Percentiles rank a stretch among this genome's conserved stretches.
These are phyloP conservation scores for Saccharum officinarum DNA, from an alignment of 176 grass and related monocot species.

Conservation along the genomic window DNA sequence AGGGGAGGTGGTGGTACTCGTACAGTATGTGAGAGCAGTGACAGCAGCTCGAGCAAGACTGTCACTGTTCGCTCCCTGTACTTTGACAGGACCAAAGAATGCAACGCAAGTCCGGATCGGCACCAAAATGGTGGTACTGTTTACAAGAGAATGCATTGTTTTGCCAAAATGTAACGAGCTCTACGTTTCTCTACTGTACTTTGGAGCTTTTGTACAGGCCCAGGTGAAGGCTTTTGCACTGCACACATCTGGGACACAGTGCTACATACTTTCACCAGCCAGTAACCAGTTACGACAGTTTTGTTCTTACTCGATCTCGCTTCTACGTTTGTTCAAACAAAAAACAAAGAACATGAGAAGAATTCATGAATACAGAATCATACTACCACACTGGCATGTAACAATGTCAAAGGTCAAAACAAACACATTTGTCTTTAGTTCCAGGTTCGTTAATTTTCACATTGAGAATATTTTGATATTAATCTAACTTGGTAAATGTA, in stretches of 20 bases:
- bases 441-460: neutral
- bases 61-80: neutral
- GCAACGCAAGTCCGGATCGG: conserved; percentile 9
- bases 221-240: conserved; percentile 4
- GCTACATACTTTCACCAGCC: neutral
- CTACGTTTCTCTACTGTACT: conserved; percentile 15
- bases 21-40: neutral
- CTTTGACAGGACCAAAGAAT: conserved; percentile 16
- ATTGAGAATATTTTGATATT: too few relatives aligned
- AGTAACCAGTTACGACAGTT: neutral
- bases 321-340: neutral
- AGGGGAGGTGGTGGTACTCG: neutral
- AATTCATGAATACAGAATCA: neutral
- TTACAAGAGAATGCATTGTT: neutral
- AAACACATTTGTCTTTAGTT: neutral
- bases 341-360: neutral
- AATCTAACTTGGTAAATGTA: neutral
- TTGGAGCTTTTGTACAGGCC: conserved; percentile 1
- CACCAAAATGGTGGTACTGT: conserved; percentile 6
- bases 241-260: neutral
- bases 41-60: neutral
- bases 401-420: neutral
- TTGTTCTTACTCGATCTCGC: neutral
- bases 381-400: neutral
- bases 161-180: neutral